Percentiles rank a stretch among this genome's conserved stretches.
These are phyloP conservation scores for Fusarium floridanum DNA, from an alignment of 2,329 filamentous ascomycete species.

Conservation along the genomic window DNA sequence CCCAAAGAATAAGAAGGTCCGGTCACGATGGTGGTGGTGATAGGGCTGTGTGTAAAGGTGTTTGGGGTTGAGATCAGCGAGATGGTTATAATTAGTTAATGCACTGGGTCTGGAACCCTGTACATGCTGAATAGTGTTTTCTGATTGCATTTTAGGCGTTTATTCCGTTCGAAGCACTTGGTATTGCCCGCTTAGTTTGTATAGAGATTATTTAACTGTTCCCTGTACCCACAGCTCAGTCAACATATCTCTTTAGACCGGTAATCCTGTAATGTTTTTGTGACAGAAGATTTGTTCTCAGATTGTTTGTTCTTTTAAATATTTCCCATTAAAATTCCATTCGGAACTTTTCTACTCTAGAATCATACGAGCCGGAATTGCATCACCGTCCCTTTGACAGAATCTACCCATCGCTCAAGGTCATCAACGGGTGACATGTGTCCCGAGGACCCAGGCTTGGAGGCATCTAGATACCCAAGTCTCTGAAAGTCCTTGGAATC, in stretches of 20 bases:
- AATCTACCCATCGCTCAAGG: background rate
- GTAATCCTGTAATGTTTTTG: background rate
- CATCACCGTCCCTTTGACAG: background rate
- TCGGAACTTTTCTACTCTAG: background rate
- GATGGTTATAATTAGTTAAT: background rate
- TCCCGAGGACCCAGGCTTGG: background rate
- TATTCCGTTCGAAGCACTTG: background rate
- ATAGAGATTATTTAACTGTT: background rate
- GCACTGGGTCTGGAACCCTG: background rate
- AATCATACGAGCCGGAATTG: background rate
- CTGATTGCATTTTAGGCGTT: background rate
- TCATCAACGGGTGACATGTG: background rate
- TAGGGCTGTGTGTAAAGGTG: background rate
- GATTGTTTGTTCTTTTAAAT: background rate
- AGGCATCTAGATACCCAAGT: background rate
- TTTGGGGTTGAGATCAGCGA: background rate
- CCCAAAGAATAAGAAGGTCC: background rate
- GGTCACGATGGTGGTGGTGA: background rate
- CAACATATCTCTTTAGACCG: background rate
- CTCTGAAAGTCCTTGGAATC: background rate
- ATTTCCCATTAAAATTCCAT: background rate
- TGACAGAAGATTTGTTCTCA: background rate
- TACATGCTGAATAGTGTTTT: background rate
- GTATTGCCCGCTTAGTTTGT: background rate
- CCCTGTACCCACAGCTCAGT: background rate